Base-by-base conservation (phyloP, 495 filamentous ascomycete genomes). In the Talaromyces thailandensis region DNA sequence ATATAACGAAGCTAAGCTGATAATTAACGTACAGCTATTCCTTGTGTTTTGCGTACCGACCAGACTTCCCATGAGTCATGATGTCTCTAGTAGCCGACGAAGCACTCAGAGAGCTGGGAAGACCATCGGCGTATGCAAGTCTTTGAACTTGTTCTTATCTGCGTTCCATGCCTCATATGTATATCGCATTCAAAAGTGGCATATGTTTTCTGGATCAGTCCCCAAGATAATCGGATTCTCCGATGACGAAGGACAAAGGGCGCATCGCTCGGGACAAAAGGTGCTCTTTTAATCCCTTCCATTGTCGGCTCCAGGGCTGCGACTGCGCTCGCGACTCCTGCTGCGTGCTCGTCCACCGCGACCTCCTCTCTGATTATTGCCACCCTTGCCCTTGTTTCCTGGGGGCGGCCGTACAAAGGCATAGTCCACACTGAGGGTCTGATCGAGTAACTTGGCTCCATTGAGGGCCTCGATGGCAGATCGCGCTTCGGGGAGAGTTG, bases 381-480 rank as follows among this genome's bases (percentile, higher is more conserved):
- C 76, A n/a, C 81, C 80, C 55, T 83, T 81, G 16, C 75, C 77
- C 60, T 78, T 79, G 70, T 87, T 84, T 21, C 83, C 80, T 14
- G 92, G 91, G 48, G 95, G 93, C 53, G 95, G 93, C 56, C 95
- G 84, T 45, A 99, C 95, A 74, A 99, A 98, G 2, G 93, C 95
- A 73, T 93, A 99, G 78, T 99, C 95, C 51, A 96, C 92, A 55
- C 82, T 72, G 53, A 99, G 86, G 1, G 90, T 95, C 80, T 98
- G 92, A 64, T 98, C 94, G 29, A 99, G 86, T 32, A 98, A 75
- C 74, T 96, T 93, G 31, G 83, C 82, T 29, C 85, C 82, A 73
- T 96, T 84, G 56, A 91, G 88, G 65, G 87, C 87, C 69, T 92
- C 88, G 69, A 97, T 93, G 53, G 93, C 93, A 35, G 87, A 89